Base-by-base conservation (phyloP, 352 stramenopile species). In the Pythium rishiriense region DNA sequence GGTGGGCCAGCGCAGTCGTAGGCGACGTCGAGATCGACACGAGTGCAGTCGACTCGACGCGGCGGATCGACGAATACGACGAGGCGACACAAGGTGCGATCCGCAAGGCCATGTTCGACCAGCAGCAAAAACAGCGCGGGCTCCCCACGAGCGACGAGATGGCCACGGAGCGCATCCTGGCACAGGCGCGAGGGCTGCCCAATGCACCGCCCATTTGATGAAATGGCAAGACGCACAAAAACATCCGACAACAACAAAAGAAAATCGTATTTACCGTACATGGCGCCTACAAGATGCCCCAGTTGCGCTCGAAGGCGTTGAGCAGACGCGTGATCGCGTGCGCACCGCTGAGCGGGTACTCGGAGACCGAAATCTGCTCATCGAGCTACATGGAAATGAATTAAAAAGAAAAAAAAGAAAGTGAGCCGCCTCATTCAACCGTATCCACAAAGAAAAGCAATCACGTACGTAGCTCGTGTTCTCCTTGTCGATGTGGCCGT, bases 61-160 rank as follows among this genome's bases (percentile, higher is more conserved):
- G 96, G 66, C 94, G 81, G 22, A 98, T 99, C 52, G 75, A 81
- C 31, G 97, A 99, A 74, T 93, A 99, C 61, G 97, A 99, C 75
- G 91, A 88, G 11, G 95, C 97, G 48, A 99, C 97, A 9, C 83
- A 98, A 68, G 92, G 98, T 39, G 98, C 97, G 10, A 98, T 99
- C 46, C 96, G 99, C 69, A 99, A 99, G 70, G 98, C 99, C 83
- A 98, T 99, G 55, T 93, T 93, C 57, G 86, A 97, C 58, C 89
- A 98, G 72, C 81, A 91, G 41, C 96, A 99, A 73, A 96, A 98
- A 69, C 93, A 97, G 10, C 70, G 93, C 62, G 93, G 94, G 9
- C 72, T 90, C 21, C 85, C 96, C n/a, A 97, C 94, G 2, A 90
- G 87, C 35, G 97, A 98, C 45, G 93, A 98, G 60, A 66, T 97